Conservation (phyloP, 2,329 filamentous ascomycete genomes). For the Cladosporium sp. region DNA sequence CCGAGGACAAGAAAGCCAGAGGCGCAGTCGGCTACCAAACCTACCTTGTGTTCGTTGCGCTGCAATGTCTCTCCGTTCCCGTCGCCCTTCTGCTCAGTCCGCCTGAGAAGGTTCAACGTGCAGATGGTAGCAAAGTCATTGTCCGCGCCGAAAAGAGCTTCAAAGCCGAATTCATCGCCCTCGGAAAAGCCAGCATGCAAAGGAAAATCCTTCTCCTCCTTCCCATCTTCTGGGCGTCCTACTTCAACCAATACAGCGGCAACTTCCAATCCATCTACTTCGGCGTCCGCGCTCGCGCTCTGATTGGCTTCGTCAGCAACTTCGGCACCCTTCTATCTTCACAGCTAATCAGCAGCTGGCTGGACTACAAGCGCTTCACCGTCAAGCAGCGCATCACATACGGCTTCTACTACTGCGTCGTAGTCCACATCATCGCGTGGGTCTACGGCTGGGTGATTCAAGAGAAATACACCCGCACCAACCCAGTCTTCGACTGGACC, state of each 20-base stretch:
- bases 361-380: constrained; percentile 41
- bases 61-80: constrained; percentile 36
- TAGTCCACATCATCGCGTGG: constrained; percentile 44
- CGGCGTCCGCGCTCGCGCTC: constrained; percentile 43
- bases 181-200: constrained; percentile 30
- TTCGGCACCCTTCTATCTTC: constrained; percentile 43
- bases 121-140: constrained; percentile 38
- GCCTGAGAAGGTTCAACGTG: constrained; percentile 41
- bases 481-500: constrained; percentile 43
- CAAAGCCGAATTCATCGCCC: constrained; percentile 36
- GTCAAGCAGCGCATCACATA: constrained; percentile 41
- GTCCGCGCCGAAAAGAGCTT: constrained; percentile 37
- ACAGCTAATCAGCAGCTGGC: constrained; percentile 41
- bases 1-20: constrained; percentile 37
- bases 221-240: constrained; percentile 43
- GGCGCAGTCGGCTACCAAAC: constrained; percentile 35
- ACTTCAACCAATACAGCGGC: constrained; percentile 44
- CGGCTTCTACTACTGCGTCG: constrained; percentile 40
- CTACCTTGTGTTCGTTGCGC: constrained; percentile 42
- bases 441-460: constrained; percentile 46
- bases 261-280: constrained; percentile 51
- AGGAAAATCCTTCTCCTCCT: constrained; percentile 36
- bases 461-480: constrained; percentile 42
- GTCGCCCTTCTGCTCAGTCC: constrained; percentile 38
- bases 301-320: constrained; percentile 46